Evolutionary conservation across 129 eudicot genomes (phyloP).

Genomic region (Artemisia annua): DNA sequence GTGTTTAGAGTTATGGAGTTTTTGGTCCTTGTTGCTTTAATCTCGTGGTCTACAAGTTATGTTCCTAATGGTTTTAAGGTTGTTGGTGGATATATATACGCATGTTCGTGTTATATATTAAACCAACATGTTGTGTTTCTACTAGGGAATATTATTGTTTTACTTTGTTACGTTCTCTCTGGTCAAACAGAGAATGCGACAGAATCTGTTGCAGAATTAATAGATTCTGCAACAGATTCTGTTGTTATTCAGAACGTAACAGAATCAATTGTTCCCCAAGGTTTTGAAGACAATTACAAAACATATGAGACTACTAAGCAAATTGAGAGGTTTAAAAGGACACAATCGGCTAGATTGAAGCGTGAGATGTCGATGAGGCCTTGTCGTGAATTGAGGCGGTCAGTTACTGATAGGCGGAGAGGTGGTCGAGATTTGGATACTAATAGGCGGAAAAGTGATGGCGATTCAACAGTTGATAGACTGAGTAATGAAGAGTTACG

Average conservation of each 20-base stretch:
- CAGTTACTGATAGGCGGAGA: slow-evolving; percentile 49
- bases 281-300: slow-evolving; percentile 27
- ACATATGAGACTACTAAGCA: slow-evolving; percentile 32
- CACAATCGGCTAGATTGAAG: slow-evolving; percentile 56
- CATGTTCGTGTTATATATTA: slow-evolving; percentile 28
- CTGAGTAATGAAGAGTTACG: slow-evolving; percentile 40
- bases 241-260: neutral
- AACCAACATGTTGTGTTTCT: slow-evolving; percentile 74
- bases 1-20: slow-evolving; percentile 44
- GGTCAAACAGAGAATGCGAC: slow-evolving; percentile 34
- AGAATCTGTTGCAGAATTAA: slow-evolving; percentile 13
- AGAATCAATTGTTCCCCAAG: neutral
- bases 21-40: slow-evolving; percentile 36
- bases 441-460: neutral
- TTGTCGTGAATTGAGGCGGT: slow-evolving; percentile 45
- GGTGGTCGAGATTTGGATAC: neutral
- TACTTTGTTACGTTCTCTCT: slow-evolving; percentile 41
- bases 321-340: slow-evolving; percentile 50
- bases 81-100: slow-evolving; percentile 29
- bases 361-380: slow-evolving; percentile 34
- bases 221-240: slow-evolving; percentile 11
- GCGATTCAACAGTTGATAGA: slow-evolving; percentile 15
- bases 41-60: slow-evolving; percentile 69
- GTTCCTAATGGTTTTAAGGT: slow-evolving; percentile 38
- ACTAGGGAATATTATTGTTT: slow-evolving; percentile 64